These are phyloP conservation scores for Chiua virens DNA, from an alignment of 768 basidiomycete species.

Conservation along the genomic window DNA sequence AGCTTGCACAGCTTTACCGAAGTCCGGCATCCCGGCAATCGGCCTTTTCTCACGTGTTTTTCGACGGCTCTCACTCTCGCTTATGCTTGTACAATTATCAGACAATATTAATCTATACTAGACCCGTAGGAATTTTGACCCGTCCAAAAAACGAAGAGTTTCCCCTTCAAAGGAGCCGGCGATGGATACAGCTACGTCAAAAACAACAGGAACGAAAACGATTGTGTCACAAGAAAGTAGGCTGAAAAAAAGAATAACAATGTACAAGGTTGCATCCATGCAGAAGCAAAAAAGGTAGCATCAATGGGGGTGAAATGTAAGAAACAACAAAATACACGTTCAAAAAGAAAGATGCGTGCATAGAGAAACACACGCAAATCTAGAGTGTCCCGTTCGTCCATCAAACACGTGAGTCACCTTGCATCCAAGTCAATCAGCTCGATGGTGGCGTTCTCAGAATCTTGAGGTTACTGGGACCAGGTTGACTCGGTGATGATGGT, in stretches of 20 bases:
- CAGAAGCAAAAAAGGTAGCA: not conserved
- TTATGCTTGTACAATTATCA: slow-evolving; percentile 27
- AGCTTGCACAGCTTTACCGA: not conserved
- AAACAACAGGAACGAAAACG: not conserved
- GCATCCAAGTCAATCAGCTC: slow-evolving; percentile 22
- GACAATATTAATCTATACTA: slow-evolving; percentile 28
- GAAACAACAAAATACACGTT: not conserved
- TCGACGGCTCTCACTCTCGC: not conserved
- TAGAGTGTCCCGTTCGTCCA: slow-evolving; percentile 26
- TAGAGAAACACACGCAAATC: slow-evolving; percentile 10
- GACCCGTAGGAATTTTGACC: slow-evolving; percentile 20
- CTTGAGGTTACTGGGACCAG: slow-evolving; percentile 25
- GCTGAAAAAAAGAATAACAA: not conserved
- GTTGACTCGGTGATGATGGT: slow-evolving; percentile 20
- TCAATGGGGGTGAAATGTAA: not conserved
- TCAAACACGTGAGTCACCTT: slow-evolving; percentile 11
- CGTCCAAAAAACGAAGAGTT: slow-evolving; percentile 11
- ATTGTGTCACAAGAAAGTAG: slow-evolving; percentile 1
- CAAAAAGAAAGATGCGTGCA: slow-evolving; percentile 6
- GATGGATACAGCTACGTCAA: slow-evolving; percentile 14
- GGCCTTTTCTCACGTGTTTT: slow-evolving; percentile 16
- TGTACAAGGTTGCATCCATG: slow-evolving; percentile 8
- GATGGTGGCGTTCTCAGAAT: slow-evolving; percentile 15
- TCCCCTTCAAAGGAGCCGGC: slow-evolving; percentile 1
- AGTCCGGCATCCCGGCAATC: slow-evolving; percentile 1